Evolutionary conservation across 1,284 basidiomycete species (phyloP).

Genomic region (Sphagnurus paluster): DNA sequence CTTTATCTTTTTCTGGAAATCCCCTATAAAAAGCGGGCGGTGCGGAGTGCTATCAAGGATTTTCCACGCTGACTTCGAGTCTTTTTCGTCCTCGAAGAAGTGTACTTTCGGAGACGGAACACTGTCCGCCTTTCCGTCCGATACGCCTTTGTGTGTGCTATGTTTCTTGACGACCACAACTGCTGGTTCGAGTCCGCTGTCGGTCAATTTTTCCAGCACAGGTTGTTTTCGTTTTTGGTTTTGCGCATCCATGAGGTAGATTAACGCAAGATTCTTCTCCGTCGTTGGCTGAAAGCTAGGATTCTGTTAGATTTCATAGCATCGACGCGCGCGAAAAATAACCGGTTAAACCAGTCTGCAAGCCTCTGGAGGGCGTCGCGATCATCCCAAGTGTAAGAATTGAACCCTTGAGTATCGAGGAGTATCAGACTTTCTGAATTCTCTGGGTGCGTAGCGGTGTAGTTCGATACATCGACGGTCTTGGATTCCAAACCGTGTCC

Average conservation of each 20-base stretch:
- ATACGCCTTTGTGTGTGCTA: background rate
- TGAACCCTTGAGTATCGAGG: background rate
- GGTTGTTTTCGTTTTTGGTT: too few species aligned
- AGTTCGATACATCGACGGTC: background rate
- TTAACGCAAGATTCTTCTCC: too few species aligned
- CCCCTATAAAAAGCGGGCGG: background rate
- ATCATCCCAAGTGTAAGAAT: background rate
- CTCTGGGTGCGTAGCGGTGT: background rate
- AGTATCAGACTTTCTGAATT: background rate
- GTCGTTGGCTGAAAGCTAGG: too few species aligned
- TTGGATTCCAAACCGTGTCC: background rate
- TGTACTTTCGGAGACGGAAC: background rate
- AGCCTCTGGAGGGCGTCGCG: background rate
- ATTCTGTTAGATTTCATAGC: too few species aligned
- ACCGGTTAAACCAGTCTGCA: background rate
- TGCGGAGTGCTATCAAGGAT: background rate
- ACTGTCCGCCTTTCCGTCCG: background rate
- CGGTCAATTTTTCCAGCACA: too few species aligned
- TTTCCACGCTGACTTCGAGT: background rate
- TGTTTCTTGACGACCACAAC: too few species aligned
- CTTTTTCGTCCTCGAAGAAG: background rate
- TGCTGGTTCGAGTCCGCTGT: too few species aligned
- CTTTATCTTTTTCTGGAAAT: too few species aligned
- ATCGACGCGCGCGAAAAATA: too few species aligned
- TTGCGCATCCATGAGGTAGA: too few species aligned